A percentile compares a stretch with the other conserved stretches of the same genome.
Conservation (phyloP, 257 asterid genomes). For the Jasminum sambac region DNA sequence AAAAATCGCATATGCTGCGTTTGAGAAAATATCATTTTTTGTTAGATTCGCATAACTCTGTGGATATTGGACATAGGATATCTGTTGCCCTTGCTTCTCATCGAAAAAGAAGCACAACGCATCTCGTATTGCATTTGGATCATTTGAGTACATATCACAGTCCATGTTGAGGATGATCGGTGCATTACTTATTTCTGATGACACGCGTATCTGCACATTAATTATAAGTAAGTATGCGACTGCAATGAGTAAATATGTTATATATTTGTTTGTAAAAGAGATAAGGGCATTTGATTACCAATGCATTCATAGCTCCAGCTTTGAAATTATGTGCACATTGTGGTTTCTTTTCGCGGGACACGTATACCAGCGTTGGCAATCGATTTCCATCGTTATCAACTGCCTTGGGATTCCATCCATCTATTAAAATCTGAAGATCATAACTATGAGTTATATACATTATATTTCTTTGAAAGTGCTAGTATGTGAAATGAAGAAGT, state of each 20-base stretch:
- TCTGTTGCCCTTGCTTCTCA: constrained; percentile 46
- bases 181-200: constrained; percentile 71
- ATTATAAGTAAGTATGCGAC: neutral
- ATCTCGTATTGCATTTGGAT: constrained; percentile 63
- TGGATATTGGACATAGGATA: constrained; percentile 62
- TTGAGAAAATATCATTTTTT: constrained; percentile 57
- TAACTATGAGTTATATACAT: neutral
- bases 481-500: neutral
- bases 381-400: constrained; percentile 37
- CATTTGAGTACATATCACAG: constrained; percentile 89
- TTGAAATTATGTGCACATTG: constrained; percentile 50
- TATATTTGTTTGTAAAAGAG: neutral
- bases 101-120: constrained; percentile 82
- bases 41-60: constrained; percentile 51
- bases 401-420: constrained; percentile 37
- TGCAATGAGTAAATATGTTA: neutral
- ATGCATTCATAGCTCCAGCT: constrained; percentile 60
- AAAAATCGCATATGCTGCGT: constrained; percentile 20
- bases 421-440: constrained; percentile 27
- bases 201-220: constrained; percentile 70
- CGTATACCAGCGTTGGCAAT: constrained; percentile 47
- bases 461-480: neutral
- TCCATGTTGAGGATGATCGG: constrained; percentile 80
- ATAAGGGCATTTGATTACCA: constrained; percentile 30
- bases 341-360: constrained; percentile 54